Evolutionary conservation across 169 alveolate genomes (phyloP).

Genomic region (Plasmodium blacklocki): DNA sequence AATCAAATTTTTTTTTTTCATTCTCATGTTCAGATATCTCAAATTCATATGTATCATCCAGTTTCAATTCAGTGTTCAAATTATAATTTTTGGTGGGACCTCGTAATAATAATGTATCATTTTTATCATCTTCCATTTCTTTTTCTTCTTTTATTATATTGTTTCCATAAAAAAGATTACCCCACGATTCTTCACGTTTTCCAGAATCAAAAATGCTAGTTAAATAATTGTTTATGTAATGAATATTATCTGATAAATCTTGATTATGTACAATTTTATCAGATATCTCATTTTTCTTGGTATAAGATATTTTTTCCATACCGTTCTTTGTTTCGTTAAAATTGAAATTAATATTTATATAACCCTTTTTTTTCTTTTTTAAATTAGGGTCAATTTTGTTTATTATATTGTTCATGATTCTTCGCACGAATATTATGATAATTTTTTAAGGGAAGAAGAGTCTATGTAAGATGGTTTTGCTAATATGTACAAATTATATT

Average conservation of each 20-base stretch:
- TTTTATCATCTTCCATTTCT: slow-evolving; percentile 2
- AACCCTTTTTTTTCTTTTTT: too few relatives aligned
- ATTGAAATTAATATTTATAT: too few relatives aligned
- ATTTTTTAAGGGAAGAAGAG: too few relatives aligned
- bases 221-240: slow-evolving; percentile 46
- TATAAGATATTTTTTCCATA: slow-evolving; percentile 14
- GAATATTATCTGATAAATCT: slow-evolving; percentile 30
- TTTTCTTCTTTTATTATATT: slow-evolving; percentile 19
- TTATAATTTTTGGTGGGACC: slow-evolving; percentile 42
- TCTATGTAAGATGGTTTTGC: too few relatives aligned
- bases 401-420: slow-evolving; percentile 32
- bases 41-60: slow-evolving; percentile 62
- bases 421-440: too few relatives aligned
- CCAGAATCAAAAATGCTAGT: slow-evolving; percentile 37
- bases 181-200: slow-evolving; percentile 27
- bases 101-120: slow-evolving; percentile 12
- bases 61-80: slow-evolving; percentile 27
- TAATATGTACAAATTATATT: too few relatives aligned
- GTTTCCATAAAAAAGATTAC: neutral
- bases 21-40: slow-evolving; percentile 40
- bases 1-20: neutral
- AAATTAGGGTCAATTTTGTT: neutral
- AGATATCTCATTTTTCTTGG: slow-evolving; percentile 5
- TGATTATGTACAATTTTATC: neutral
- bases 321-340: neutral